phyloP scores from a whole-genome alignment of 352 stramenopile species.

The Blastocystis sp. region DNA sequence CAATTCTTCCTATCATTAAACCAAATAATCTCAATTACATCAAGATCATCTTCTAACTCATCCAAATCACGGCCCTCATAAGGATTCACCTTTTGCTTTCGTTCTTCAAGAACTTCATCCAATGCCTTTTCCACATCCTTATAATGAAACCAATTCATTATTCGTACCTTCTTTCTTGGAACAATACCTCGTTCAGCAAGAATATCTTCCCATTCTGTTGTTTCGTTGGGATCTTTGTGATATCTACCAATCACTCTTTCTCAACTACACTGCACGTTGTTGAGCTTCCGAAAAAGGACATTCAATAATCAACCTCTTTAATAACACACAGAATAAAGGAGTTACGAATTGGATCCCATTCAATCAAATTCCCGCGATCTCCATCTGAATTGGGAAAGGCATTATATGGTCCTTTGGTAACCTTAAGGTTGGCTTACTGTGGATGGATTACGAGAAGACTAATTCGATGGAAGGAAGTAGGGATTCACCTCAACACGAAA shows the following conservation, averaged over 20 bases:
- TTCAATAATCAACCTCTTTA: neutral
- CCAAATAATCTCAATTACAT: constrained; percentile 37
- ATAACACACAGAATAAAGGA: no score
- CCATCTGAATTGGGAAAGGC: neutral
- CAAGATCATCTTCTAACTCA: constrained; percentile 67
- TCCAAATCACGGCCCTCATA: constrained; percentile 65
- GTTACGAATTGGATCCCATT: neutral
- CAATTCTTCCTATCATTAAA: constrained; percentile 62
- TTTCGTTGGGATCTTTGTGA: constrained; percentile 60
- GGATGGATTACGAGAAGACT: no score
- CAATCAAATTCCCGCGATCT: neutral
- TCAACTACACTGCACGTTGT: neutral
- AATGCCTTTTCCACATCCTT: constrained; percentile 60
- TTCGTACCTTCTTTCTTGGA: constrained; percentile 45
- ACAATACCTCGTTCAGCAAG: constrained; percentile 43
- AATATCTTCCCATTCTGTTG: constrained; percentile 62
- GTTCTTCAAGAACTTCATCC: constrained; percentile 55
- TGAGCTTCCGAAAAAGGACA: constrained; percentile 60
- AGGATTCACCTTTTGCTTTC: constrained; percentile 60
- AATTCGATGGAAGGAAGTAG: no score
- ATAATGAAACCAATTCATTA: no score
- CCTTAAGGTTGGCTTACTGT: no score
- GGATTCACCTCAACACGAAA: no score
- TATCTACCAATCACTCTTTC: constrained; percentile 3
- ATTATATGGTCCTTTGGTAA: no score